Evolutionary conservation across 1,284 basidiomycete genomes (phyloP).

Genomic region (Singerocomus inundabilis): DNA sequence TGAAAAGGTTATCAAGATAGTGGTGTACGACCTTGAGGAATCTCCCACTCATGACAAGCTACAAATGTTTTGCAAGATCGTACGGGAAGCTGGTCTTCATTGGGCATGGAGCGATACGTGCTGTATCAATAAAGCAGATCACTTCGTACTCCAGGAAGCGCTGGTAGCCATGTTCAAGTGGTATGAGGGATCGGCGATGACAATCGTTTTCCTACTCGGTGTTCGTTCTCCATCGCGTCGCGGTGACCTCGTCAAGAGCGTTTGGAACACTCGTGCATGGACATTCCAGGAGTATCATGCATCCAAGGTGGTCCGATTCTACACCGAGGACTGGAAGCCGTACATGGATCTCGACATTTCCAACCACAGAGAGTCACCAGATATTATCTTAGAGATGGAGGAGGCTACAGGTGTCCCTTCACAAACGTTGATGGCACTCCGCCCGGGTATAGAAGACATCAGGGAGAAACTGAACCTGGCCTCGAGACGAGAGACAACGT

Average conservation of each 20-base stretch:
- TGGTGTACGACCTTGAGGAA: neutral
- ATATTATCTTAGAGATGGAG: slow-evolving; percentile 3
- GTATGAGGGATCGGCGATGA: slow-evolving; percentile 3
- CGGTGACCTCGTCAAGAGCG: slow-evolving; percentile 4
- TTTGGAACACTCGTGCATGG: slow-evolving; percentile 8
- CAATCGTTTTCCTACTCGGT: neutral
- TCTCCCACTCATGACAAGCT: slow-evolving; percentile 6
- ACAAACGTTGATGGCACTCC: neutral
- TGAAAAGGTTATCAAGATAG: neutral
- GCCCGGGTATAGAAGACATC: neutral
- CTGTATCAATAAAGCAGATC: slow-evolving; percentile 4
- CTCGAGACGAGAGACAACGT: neutral
- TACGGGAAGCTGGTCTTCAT: neutral
- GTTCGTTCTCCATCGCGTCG: neutral
- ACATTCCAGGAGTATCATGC: slow-evolving; percentile 7
- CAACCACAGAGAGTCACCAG: slow-evolving; percentile 1
- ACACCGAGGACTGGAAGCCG: slow-evolving; percentile 1
- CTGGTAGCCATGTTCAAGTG: slow-evolving; percentile 9
- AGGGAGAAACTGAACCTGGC: neutral
- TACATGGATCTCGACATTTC: neutral
- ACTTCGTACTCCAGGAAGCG: slow-evolving; percentile 2
- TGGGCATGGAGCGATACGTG: neutral
- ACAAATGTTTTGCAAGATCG: slow-evolving; percentile 2
- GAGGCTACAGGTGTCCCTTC: neutral
- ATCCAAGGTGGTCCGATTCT: neutral